phyloP scores from a whole-genome alignment of 2,329 filamentous ascomycete genomes.

The Aureobasidium mangrovei region DNA sequence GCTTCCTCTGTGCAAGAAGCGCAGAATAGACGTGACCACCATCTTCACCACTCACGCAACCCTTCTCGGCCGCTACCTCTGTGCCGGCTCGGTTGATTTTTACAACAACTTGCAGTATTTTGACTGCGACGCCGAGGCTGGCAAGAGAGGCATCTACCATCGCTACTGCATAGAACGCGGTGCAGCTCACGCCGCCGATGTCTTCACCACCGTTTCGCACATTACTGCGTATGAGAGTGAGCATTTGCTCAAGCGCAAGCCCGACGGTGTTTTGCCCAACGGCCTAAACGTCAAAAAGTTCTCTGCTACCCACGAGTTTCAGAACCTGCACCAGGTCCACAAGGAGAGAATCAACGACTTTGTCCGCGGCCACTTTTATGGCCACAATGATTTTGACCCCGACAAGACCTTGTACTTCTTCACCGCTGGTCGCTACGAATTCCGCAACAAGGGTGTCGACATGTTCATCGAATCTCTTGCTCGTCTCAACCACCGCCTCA shows the following conservation, averaged over 20 bases:
- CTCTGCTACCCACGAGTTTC: slow-evolving; percentile 96
- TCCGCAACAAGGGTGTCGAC: slow-evolving; percentile 95
- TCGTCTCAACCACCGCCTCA: slow-evolving; percentile 86
- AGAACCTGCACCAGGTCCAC: slow-evolving; percentile 91
- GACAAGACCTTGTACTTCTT: slow-evolving; percentile 98
- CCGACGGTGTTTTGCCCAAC: slow-evolving; percentile 91
- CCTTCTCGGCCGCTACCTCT: slow-evolving; percentile 88
- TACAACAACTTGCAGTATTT: slow-evolving; percentile 98
- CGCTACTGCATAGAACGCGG: slow-evolving; percentile 96
- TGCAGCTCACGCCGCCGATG: slow-evolving; percentile 82
- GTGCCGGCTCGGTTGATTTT: slow-evolving; percentile 94
- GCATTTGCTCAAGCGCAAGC: slow-evolving; percentile 88
- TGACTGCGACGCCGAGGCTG: slow-evolving; percentile 91
- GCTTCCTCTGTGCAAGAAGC: slow-evolving; percentile 82
- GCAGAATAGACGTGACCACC: slow-evolving; percentile 90
- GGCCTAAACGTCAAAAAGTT: slow-evolving; percentile 98
- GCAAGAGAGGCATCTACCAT: slow-evolving; percentile 97
- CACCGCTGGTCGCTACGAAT: slow-evolving; percentile 94
- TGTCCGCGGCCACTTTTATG: slow-evolving; percentile 95
- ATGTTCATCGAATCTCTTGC: slow-evolving; percentile 99
- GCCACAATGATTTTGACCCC: slow-evolving; percentile 92
- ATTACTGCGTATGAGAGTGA: slow-evolving; percentile 98
- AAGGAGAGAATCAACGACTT: slow-evolving; percentile 99
- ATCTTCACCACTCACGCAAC: slow-evolving; percentile 99
- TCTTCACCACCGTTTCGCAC: slow-evolving; percentile 97